phyloP scores from a whole-genome alignment of 139 green algal genomes.

The Coccomyxa sp. region DNA sequence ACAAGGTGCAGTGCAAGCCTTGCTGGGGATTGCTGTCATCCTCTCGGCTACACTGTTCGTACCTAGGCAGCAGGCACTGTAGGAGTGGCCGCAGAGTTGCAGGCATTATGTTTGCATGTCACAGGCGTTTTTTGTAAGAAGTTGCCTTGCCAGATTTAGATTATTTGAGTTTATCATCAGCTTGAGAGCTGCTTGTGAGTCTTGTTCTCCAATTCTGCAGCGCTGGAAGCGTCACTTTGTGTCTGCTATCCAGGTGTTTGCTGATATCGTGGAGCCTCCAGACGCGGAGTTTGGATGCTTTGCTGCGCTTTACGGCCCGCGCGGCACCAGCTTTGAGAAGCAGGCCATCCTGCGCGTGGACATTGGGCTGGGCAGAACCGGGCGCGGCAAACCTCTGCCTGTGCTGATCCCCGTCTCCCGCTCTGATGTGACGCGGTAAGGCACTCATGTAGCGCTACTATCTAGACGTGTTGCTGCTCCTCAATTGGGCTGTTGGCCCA shows the following conservation, averaged over 20 bases:
- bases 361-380: conserved; percentile 12
- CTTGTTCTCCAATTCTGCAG: too few relatives aligned
- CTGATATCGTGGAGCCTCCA: conserved; percentile 13
- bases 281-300: conserved; percentile 63
- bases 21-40: too few relatives aligned
- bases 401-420: not conserved
- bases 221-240: too few relatives aligned
- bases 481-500: not conserved
- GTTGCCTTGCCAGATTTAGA: too few relatives aligned
- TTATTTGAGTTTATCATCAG: too few relatives aligned
- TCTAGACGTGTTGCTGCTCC: not conserved
- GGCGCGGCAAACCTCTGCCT: not conserved
- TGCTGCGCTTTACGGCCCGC: conserved; percentile 37
- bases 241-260: conserved; percentile 19
- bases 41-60: too few relatives aligned
- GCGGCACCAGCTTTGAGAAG: not conserved
- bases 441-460: not conserved
- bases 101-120: too few relatives aligned
- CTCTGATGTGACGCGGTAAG: not conserved
- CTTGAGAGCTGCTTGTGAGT: too few relatives aligned
- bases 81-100: too few relatives aligned
- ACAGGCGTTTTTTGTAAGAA: too few relatives aligned
- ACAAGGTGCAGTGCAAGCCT: not conserved
- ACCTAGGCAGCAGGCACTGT: too few relatives aligned
- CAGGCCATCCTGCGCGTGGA: conserved; percentile 57